These are phyloP conservation scores for Emergomyces africanus DNA, from an alignment of 2,329 filamentous ascomycete genomes.

Conservation along the genomic window DNA sequence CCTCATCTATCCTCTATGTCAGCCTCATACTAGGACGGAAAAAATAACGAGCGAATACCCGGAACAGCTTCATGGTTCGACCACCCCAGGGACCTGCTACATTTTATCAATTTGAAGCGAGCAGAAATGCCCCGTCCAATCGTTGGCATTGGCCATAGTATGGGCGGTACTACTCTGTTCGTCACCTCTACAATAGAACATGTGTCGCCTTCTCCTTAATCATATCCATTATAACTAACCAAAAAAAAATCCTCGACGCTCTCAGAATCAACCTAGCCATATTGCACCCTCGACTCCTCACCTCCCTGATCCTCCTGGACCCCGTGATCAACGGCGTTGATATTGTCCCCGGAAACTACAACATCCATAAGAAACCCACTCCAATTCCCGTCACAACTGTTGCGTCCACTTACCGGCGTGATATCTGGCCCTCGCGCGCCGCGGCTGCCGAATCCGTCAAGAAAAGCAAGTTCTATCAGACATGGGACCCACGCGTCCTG, in stretches of 20 bases:
- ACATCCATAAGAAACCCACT: slow-evolving; percentile 11
- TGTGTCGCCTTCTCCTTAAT: neutral
- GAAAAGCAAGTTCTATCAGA: slow-evolving; percentile 60
- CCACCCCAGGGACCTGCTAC: slow-evolving; percentile 68
- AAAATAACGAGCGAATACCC: slow-evolving; percentile 9
- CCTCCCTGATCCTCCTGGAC: slow-evolving; percentile 66
- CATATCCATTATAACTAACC: neutral
- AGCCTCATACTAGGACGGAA: neutral
- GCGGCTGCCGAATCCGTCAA: slow-evolving; percentile 56
- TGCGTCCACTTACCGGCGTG: slow-evolving; percentile 59
- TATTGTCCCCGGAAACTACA: slow-evolving; percentile 32
- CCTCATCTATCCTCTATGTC: neutral
- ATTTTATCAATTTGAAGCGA: slow-evolving; percentile 76
- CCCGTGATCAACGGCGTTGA: slow-evolving; percentile 53
- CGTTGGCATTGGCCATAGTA: slow-evolving; percentile 77
- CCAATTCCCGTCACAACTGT: slow-evolving; percentile 28
- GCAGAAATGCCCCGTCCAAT: slow-evolving; percentile 67
- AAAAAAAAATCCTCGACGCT: neutral
- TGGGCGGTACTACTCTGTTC: slow-evolving; percentile 61
- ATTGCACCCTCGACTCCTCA: slow-evolving; percentile 69
- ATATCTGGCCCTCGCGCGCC: slow-evolving; percentile 65
- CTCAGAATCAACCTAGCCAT: slow-evolving; percentile 51
- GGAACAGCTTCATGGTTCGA: slow-evolving; percentile 67
- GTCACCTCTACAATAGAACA: slow-evolving; percentile 7
- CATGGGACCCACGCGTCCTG: slow-evolving; percentile 72